Conservation (phyloP, 2,329 filamentous ascomycete species). For the Sporothrix curviconia region DNA sequence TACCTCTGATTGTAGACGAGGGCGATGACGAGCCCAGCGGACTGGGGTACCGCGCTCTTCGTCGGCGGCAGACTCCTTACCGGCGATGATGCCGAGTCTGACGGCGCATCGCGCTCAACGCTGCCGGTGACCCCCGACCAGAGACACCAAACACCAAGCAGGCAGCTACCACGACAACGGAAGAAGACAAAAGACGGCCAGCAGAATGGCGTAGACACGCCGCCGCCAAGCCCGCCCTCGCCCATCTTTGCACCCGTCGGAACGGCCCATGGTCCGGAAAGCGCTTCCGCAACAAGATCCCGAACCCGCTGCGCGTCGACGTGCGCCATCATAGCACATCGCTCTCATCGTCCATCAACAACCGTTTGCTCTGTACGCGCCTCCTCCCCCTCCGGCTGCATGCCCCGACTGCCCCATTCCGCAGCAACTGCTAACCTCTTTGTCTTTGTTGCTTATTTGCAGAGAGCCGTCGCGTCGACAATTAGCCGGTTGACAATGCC, state of each 20-base stretch:
- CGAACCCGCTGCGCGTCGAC: constrained; percentile 38
- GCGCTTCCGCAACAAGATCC: constrained; percentile 45
- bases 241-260: constrained; percentile 52
- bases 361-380: constrained; percentile 46
- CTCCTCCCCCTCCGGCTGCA: background rate
- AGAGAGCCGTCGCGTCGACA: constrained; percentile 65
- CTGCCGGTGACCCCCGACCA: constrained; percentile 15
- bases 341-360: constrained; percentile 40
- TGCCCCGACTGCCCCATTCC: too few relatives aligned
- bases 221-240: constrained; percentile 37
- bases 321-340: constrained; percentile 33
- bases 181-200: constrained; percentile 5
- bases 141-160: background rate
- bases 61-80: constrained; percentile 1
- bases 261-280: constrained; percentile 46
- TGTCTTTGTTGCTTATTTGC: constrained; percentile 1
- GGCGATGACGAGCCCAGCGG: constrained; percentile 41
- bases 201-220: constrained; percentile 31
- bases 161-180: constrained; percentile 2
- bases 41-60: constrained; percentile 34
- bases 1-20: constrained; percentile 34
- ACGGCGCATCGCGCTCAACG: constrained; percentile 4
- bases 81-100: constrained; percentile 23
- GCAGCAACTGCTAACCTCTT: background rate
- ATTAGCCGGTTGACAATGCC: constrained; percentile 73